Conservation (phyloP, 2,329 filamentous ascomycete genomes). For the Aureobasidium leucospermi region DNA sequence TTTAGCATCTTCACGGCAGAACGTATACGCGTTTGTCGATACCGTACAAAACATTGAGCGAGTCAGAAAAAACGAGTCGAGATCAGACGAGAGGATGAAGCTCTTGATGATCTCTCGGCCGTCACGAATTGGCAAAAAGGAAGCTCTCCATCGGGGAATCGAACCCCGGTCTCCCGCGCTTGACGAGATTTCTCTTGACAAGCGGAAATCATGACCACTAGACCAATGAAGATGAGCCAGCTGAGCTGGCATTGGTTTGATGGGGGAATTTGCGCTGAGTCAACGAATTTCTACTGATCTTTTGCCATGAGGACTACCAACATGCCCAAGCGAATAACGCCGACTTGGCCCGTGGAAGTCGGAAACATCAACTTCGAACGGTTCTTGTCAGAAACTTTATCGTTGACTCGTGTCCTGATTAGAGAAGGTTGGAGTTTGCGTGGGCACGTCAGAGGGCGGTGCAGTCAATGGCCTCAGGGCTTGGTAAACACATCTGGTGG, state of each 20-base stretch:
- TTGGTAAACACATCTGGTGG: neutral
- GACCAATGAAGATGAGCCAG: constrained; percentile 3
- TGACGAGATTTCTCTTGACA: constrained; percentile 5
- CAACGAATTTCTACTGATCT: neutral
- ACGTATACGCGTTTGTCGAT: too few species aligned
- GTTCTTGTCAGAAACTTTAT: neutral
- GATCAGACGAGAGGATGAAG: too few species aligned
- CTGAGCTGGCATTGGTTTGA: neutral
- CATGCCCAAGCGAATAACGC: neutral
- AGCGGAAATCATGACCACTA: constrained; percentile 9
- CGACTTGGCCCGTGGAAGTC: neutral
- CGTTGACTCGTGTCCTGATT: too few species aligned
- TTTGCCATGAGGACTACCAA: neutral
- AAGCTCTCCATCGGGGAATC: constrained; percentile 7
- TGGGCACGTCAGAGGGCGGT: neutral
- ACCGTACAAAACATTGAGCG: too few species aligned
- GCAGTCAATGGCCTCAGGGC: neutral
- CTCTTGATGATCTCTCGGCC: too few species aligned
- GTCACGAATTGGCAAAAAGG: neutral
- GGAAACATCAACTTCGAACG: neutral
- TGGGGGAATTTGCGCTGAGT: neutral
- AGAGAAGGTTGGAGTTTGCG: neutral
- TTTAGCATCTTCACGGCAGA: too few species aligned
- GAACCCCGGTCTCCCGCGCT: constrained; percentile 7
- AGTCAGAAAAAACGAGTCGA: too few species aligned